Conservation (phyloP, 1,139 yeast species). For the Blastobotrys arbuscula region DNA sequence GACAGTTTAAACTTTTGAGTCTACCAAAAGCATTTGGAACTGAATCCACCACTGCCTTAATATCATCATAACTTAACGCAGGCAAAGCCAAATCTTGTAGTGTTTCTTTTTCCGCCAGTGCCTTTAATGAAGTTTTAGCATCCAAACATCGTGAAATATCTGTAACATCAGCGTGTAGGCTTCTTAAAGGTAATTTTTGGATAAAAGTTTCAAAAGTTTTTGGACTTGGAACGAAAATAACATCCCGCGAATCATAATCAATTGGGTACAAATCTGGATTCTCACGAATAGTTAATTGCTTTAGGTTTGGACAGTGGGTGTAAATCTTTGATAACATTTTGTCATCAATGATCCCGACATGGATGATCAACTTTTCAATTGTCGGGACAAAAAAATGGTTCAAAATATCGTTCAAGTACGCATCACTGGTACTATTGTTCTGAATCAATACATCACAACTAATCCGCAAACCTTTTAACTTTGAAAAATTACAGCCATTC, state of each 20-base stretch:
- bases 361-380: neutral
- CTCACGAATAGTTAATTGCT: neutral
- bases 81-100: neutral
- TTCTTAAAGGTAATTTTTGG: neutral
- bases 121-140: neutral
- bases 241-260: constrained; percentile 1
- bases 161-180: neutral
- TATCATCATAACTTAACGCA: neutral
- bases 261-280: constrained; percentile 1
- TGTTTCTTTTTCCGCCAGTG: neutral
- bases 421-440: neutral
- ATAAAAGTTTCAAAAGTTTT: constrained; percentile 1
- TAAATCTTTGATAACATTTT: neutral
- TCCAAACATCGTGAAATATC: constrained; percentile 1
- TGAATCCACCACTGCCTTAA: neutral
- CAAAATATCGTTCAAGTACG: neutral
- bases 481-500: neutral
- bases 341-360: constrained; percentile 1
- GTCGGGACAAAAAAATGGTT: neutral
- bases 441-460: constrained; percentile 1
- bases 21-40: neutral
- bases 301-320: neutral
- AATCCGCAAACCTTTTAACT: constrained; percentile 1
- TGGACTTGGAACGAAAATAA: neutral
- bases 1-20: neutral